Base-by-base conservation (phyloP, 495 filamentous ascomycete genomes). In the Neurospora discreta region DNA sequence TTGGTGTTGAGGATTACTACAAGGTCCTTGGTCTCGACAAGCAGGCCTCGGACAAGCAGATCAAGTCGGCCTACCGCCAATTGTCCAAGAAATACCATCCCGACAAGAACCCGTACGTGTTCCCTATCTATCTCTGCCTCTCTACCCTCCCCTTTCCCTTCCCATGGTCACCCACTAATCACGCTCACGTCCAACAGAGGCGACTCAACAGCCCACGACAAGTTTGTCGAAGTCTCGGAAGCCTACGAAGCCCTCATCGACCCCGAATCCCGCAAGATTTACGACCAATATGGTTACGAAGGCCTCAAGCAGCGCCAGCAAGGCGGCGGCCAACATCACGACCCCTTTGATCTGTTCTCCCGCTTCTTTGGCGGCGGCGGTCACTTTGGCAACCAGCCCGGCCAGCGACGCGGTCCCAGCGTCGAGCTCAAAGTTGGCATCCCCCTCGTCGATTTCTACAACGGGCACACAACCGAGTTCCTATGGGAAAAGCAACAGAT, bases 61-160 rank as follows among this genome's bases (percentile, higher is more conserved):
- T 99, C 82, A 99, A 98, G 82, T 89, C 91, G n/a, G 96, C 95
- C 41, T 99, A 99, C 81, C 89, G 93, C 68, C 91, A 88, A 68
- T 83, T 98, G 5, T 95, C 92, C 86, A 98, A 98, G 82, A 97
- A 97, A 82, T 97, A 87, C 81, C 95, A 99, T 77, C 95, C 95
- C 1, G 95, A 99, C 80, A 99, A 99, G 87, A 99, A 99, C 74
- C 95, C 95, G 93, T 97, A 83, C 77, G 91, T 87, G 91, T 87
- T 69, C 36, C 68, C 38, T 9, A 38, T 36, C 46, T 16, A 60
- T 30, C 52, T 60, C 52, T 68, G 39, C 60, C 46, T 58, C 9
- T 43, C 69, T 10, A 58, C 33, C 33, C 33, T 36, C 33, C 39
- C 46, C 72, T 10, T 43, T 1, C 44, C 33, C 16, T 75, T 77